These are phyloP conservation scores for Suillus paluster DNA, from an alignment of 768 basidiomycete species.

Conservation along the genomic window DNA sequence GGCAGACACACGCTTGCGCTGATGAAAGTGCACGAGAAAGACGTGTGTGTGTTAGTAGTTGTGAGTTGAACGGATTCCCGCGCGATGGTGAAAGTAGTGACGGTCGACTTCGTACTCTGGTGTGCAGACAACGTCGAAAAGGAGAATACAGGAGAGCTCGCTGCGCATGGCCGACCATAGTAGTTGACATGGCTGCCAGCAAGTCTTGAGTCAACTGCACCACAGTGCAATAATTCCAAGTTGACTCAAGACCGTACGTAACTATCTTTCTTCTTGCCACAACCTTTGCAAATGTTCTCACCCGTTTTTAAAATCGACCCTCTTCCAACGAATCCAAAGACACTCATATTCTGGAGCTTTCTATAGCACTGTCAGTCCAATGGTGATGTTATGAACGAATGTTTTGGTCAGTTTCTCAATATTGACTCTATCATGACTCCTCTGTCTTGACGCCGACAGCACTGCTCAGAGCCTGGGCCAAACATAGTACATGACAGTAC, in stretches of 20 bases:
- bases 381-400: background rate
- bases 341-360: background rate
- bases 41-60: background rate
- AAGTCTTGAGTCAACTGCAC: background rate
- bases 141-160: background rate
- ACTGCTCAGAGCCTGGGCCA: background rate
- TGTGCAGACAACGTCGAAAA: background rate
- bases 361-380: background rate
- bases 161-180: background rate
- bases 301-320: background rate
- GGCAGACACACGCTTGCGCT: constrained; percentile 10
- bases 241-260: too few species aligned
- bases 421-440: too few species aligned
- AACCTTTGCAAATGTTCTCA: constrained; percentile 5
- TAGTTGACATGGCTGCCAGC: background rate
- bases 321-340: background rate
- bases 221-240: background rate
- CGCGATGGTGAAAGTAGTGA: background rate
- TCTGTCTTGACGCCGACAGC: too few species aligned
- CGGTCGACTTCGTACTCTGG: background rate
- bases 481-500: background rate
- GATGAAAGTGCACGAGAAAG: constrained; percentile 6
- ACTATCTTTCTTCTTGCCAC: background rate
- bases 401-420: background rate
- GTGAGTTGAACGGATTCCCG: background rate